Base-by-base conservation (phyloP, 164 flowering plant species). In the Tinospora cordifolia region DNA sequence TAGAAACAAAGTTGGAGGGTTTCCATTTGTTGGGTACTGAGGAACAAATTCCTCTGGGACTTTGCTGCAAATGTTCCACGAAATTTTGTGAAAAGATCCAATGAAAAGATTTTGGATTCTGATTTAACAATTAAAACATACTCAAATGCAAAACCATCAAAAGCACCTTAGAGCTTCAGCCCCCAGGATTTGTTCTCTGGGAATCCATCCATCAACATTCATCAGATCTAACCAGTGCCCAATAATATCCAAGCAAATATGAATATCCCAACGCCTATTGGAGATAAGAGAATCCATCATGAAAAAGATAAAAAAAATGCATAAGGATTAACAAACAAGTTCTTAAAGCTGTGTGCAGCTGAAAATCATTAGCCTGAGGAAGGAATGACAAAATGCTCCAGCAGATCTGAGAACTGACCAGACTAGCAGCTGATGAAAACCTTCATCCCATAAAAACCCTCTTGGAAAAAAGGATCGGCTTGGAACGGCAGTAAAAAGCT, bases 381-480 rank as follows among this genome's bases (percentile, higher is more conserved):
- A 9, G 71, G 22, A 68, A 36, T 15, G 46, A 47, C 47, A 66
- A 36, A 24, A n/a, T 46, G 10, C 54, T 60, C 46, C 68, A 46
- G 58, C 12, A 70, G 47, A 13, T 59, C 30, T 57, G 62, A 49
- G 63, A 34, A 78, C 93, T 74, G 70, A 95, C 98, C 99, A 91
- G 76, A 95, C 86, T 66, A 92, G 79, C 30, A 95, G 86, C 79
- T 88, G 98, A 80, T 95, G 98, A 79, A 95, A 95, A 70, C 99
- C 99, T 83, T 95, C 98, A 83, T 92, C 99, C 98, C 99, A 95
- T 60, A 92, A 71, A 80, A 95, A 95, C 36, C 99, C 99, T 79
- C 99, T 89, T 3, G 98, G 99, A 66, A 95, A 95, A 79, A 91
- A 86, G 51, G 99, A 84, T 46, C 98, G 83, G 76, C 99, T 90